Evolutionary conservation across 1,139 yeast genomes (phyloP).

Genomic region (Debaryomyces sp.): DNA sequence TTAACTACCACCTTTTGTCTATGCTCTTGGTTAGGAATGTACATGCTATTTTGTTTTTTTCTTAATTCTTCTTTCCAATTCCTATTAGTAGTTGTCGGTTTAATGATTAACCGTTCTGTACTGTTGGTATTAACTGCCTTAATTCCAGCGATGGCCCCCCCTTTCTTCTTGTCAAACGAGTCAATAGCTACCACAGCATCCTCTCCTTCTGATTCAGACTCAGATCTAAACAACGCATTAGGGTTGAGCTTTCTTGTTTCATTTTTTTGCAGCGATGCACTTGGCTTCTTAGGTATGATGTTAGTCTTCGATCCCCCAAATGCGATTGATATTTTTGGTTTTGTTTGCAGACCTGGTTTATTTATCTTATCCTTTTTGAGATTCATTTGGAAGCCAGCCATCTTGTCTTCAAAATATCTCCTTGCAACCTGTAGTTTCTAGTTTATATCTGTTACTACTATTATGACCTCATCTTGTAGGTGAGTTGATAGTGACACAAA

Average conservation of each 20-base stretch:
- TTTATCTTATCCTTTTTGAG: constrained; percentile 18
- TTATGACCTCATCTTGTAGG: constrained; percentile 3
- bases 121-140: constrained; percentile 16
- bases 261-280: neutral
- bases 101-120: constrained; percentile 19
- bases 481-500: constrained; percentile 3
- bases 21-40: constrained; percentile 14
- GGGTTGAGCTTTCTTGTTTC: neutral
- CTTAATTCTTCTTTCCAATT: constrained; percentile 12
- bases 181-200: constrained; percentile 22
- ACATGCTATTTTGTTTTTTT: constrained; percentile 6
- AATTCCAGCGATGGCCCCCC: constrained; percentile 27
- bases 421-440: neutral
- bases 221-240: constrained; percentile 11
- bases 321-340: constrained; percentile 8
- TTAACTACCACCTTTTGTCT: constrained; percentile 13
- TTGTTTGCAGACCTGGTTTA: neutral
- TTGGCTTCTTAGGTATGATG: neutral
- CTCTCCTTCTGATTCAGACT: constrained; percentile 24
- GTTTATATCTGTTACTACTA: neutral
- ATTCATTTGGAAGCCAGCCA: constrained; percentile 28
- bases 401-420: neutral
- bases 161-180: constrained; percentile 21
- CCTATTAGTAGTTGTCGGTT: constrained; percentile 13
- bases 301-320: constrained; percentile 3